phyloP scores from a whole-genome alignment of 2,329 filamentous ascomycete species.

The Aspergillus latus region DNA sequence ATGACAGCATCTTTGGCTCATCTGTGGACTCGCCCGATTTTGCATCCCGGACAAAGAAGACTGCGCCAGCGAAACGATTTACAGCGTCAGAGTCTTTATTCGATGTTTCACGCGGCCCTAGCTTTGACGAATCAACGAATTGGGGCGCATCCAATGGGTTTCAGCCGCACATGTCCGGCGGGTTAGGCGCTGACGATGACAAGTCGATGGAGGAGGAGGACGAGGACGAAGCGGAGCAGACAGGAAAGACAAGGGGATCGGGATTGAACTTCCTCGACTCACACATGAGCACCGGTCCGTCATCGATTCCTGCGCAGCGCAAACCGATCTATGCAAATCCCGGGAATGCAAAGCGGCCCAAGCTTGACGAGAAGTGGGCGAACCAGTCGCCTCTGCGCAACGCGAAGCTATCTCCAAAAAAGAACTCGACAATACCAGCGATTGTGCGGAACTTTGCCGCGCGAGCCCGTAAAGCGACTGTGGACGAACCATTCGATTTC shows the following conservation, averaged over 20 bases:
- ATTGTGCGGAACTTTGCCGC: constrained; percentile 70
- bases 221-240: constrained; percentile 34
- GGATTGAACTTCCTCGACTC: constrained; percentile 36
- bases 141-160: constrained; percentile 29
- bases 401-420: constrained; percentile 41
- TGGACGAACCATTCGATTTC: constrained; percentile 69
- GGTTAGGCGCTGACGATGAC: constrained; percentile 35
- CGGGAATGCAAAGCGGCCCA: constrained; percentile 43
- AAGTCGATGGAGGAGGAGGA: constrained; percentile 42
- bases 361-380: constrained; percentile 42
- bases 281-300: constrained; percentile 26
- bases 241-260: constrained; percentile 17
- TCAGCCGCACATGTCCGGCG: constrained; percentile 28
- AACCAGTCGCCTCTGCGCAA: constrained; percentile 36
- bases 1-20: constrained; percentile 40
- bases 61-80: constrained; percentile 24
- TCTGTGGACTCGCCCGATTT: constrained; percentile 38
- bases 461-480: constrained; percentile 56
- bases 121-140: constrained; percentile 27
- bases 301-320: constrained; percentile 25
- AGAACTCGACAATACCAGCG: constrained; percentile 64
- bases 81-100: constrained; percentile 30
- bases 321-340: constrained; percentile 46
- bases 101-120: constrained; percentile 27
- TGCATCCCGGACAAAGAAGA: constrained; percentile 30